Percentiles rank a stretch among this genome's conserved stretches.
phyloP scores from a whole-genome alignment of 2,329 filamentous ascomycete species.

The Raffaelea arxii region DNA sequence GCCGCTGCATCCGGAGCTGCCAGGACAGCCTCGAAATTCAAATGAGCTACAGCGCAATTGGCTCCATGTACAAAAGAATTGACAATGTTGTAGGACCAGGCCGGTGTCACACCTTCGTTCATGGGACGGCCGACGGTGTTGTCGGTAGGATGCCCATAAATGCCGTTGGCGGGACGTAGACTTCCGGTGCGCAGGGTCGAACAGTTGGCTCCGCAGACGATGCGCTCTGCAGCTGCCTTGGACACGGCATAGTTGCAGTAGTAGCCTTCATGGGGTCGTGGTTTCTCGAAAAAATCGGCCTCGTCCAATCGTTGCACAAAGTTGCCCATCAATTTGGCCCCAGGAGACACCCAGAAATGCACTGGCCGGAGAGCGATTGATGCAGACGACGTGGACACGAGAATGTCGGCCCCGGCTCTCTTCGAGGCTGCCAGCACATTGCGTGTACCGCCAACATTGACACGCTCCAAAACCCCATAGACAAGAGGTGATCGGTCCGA shows the following conservation, averaged over 20 bases:
- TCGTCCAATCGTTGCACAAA: conserved; percentile 33
- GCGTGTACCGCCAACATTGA: conserved; percentile 36
- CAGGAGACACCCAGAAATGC: conserved; percentile 27
- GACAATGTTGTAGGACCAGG: conserved; percentile 28
- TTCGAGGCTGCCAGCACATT: conserved; percentile 34
- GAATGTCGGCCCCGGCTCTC: conserved; percentile 28
- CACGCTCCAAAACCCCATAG: conserved; percentile 26
- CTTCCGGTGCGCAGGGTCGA: conserved; percentile 35
- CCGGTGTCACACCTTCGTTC: conserved; percentile 24
- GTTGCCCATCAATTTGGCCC: conserved; percentile 21
- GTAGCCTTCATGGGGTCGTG: conserved; percentile 28
- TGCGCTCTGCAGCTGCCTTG: conserved; percentile 34
- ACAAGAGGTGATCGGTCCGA: conserved; percentile 30
- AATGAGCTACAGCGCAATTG: conserved; percentile 31
- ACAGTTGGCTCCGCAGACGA: conserved; percentile 27
- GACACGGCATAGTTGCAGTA: conserved; percentile 36
- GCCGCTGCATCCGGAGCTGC: conserved; percentile 15
- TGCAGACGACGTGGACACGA: conserved; percentile 37
- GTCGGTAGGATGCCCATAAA: conserved; percentile 41
- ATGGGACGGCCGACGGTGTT: conserved; percentile 34
- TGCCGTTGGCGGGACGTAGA: conserved; percentile 41
- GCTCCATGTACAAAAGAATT: conserved; percentile 31
- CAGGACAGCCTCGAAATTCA: conserved; percentile 30
- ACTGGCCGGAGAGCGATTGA: conserved; percentile 30
- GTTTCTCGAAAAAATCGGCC: conserved; percentile 25